Evolutionary conservation across 108 stramenopile species (phyloP), one percentile per base, ranked within the genome.

Genomic region (Pseudonitzschia pungens): DNA sequence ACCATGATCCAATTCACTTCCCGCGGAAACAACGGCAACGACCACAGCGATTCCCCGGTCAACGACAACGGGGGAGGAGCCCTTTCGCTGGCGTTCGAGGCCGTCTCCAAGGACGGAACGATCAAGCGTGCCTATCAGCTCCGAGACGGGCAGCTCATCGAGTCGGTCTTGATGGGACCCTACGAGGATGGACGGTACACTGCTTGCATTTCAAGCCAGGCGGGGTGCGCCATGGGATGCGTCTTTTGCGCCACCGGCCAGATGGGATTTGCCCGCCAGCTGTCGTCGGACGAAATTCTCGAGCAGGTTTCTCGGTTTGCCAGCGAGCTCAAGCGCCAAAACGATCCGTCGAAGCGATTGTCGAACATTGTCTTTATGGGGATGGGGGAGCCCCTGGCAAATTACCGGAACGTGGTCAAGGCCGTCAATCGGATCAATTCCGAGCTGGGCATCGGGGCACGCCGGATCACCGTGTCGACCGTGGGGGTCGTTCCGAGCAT

Each of bases 331-430:
- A 56, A 66, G 31, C 70, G 74, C 63, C 48, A 64, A 52, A 14
- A 74, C 42, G 79, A 79, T 41, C 55, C 65, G 48, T 54, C 59
- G 4, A 91, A 93, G 42, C 81, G 98, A 14, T 66, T 99, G 18
- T 85, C 83, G 3, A 99, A 99, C 78, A 85, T 99, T 54, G 98
- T 99, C 12, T 92, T 98, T 68, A 98, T 98, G 98, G 97, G 97
- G 0, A 96, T 96, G 96, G 97, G 97, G 0, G 81, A 92, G 59
- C 91, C 98, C 18, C 69, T 98, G 71, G 93, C 92, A 21, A 99
- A 98, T 78, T 97, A 96, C 74, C 71, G 90, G 29, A 96, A 96
- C 79, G 98, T 99, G 10, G 76, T 94, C 59, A 75, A 66, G 24
- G 96, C 98, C 0, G 85, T 98, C 36, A 70, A 86, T 43, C 74